phyloP scores from a whole-genome alignment of 1,284 basidiomycete genomes.

The Paramarasmius palmivorus region DNA sequence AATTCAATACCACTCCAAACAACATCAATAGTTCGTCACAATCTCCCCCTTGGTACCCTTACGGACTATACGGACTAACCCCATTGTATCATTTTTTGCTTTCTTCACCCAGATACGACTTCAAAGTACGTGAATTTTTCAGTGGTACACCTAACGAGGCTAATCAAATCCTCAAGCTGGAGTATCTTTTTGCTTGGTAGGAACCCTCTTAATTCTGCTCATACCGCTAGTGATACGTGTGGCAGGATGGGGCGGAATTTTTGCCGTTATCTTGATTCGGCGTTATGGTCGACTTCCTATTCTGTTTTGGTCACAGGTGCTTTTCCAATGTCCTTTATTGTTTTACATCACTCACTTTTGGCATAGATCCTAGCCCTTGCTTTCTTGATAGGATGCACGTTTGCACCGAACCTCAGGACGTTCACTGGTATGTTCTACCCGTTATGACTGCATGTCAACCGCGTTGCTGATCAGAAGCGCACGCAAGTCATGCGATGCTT shows the following conservation, averaged over 20 bases:
- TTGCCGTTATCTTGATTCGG: conserved; percentile 16
- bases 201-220: conserved; percentile 16
- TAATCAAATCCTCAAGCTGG: conserved; percentile 43
- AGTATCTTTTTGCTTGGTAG: conserved; percentile 67
- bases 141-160: neutral
- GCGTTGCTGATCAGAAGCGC: too few species aligned
- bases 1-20: conserved; percentile 58
- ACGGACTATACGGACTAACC: too few species aligned
- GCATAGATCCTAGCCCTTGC: conserved; percentile 45
- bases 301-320: conserved; percentile 49
- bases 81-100: too few species aligned
- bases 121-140: conserved; percentile 45
- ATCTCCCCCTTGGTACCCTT: too few species aligned
- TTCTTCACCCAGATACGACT: too few species aligned
- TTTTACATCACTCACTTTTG: neutral
- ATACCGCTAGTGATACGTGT: conserved; percentile 55
- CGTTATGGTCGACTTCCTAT: conserved; percentile 14
- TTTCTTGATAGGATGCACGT: conserved; percentile 57
- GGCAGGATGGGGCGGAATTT: conserved; percentile 39
- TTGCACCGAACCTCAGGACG: conserved; percentile 54
- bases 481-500: conserved; percentile 66
- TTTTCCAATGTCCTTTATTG: conserved; percentile 9
- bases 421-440: conserved; percentile 53
- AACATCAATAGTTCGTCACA: conserved; percentile 69
- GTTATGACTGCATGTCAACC: too few species aligned